These are phyloP conservation scores for Ramaria sp. DNA, from an alignment of 768 basidiomycete species.

Conservation along the genomic window DNA sequence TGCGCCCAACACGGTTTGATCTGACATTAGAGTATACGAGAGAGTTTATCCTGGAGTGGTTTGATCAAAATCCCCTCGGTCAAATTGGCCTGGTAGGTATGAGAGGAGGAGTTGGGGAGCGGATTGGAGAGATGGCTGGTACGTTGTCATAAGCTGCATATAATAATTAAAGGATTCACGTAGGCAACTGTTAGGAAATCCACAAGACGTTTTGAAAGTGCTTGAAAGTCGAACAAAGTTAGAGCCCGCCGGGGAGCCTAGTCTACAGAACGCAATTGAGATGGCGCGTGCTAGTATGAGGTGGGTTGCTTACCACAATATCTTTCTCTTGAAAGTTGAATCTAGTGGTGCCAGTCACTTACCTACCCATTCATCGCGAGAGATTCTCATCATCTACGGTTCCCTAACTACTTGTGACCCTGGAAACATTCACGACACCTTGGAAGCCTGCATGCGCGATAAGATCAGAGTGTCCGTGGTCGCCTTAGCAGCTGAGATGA, in stretches of 20 bases:
- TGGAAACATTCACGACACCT: constrained; percentile 88
- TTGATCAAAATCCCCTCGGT: constrained; percentile 97
- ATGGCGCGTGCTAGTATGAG: constrained; percentile 93
- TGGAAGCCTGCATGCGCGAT: constrained; percentile 73
- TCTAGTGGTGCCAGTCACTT: constrained; percentile 56
- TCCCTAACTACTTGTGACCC: constrained; percentile 96
- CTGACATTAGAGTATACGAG: constrained; percentile 82
- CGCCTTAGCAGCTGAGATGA: constrained; percentile 95
- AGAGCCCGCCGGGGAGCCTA: constrained; percentile 87
- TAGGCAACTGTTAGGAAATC: constrained; percentile 54
- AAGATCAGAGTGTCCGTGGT: constrained; percentile 89
- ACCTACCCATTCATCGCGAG: constrained; percentile 94
- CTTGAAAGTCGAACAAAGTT: constrained; percentile 81
- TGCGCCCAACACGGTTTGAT: constrained; percentile 91
- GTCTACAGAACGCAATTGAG: constrained; percentile 93
- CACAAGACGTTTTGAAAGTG: constrained; percentile 85
- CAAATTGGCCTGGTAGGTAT: constrained; percentile 95
- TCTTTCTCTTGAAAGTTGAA: background rate
- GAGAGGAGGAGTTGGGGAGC: constrained; percentile 83
- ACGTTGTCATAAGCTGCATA: constrained; percentile 14
- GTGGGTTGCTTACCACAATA: constrained; percentile 29
- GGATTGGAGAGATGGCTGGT: constrained; percentile 91
- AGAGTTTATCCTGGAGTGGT: constrained; percentile 93
- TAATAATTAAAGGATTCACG: background rate
- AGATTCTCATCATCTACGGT: constrained; percentile 89